phyloP scores from a whole-genome alignment of 495 filamentous ascomycete species.

The Penicillium silybi region DNA sequence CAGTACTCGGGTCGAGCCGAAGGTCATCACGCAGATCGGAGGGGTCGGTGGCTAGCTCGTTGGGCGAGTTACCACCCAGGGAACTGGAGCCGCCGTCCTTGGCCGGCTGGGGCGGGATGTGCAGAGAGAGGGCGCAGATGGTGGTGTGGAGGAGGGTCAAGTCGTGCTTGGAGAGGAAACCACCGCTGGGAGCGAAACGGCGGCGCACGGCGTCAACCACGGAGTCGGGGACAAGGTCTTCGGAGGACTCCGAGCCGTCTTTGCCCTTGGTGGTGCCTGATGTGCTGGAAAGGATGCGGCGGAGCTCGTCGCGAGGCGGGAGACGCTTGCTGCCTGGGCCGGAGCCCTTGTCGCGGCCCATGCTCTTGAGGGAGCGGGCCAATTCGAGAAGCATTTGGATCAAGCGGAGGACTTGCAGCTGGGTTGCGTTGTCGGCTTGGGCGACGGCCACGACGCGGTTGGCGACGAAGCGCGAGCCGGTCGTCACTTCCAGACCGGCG shows the following conservation, averaged over 20 bases:
- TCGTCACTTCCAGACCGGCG: conserved; percentile 48
- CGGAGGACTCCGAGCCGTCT: conserved; percentile 6
- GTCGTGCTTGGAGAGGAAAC: conserved; percentile 58
- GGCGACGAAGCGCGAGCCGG: conserved; percentile 64
- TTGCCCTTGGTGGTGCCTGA: conserved; percentile 14
- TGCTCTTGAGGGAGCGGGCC: conserved; percentile 41
- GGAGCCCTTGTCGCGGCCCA: conserved; percentile 21
- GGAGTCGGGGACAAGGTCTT: conserved; percentile 46
- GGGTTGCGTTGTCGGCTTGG: conserved; percentile 50
- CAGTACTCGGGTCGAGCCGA: conserved; percentile 61
- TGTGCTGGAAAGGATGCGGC: conserved; percentile 36
- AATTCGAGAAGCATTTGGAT: conserved; percentile 64
- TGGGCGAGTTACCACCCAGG: conserved; percentile 54
- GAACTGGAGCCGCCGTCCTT: conserved; percentile 43
- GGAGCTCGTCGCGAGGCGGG: conserved; percentile 40
- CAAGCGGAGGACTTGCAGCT: conserved; percentile 57
- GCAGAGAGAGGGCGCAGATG: conserved; percentile 61
- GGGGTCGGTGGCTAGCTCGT: conserved; percentile 74
- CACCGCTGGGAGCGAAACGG: conserved; percentile 60
- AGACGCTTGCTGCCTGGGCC: conserved; percentile 38
- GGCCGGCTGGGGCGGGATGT: conserved; percentile 39
- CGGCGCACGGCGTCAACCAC: conserved; percentile 65
- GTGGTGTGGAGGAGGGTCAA: conserved; percentile 63
- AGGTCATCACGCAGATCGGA: conserved; percentile 75
- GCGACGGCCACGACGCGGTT: conserved; percentile 55